Conservation (phyloP, 2,329 filamentous ascomycete species). For the Cladophialophora exuberans region DNA sequence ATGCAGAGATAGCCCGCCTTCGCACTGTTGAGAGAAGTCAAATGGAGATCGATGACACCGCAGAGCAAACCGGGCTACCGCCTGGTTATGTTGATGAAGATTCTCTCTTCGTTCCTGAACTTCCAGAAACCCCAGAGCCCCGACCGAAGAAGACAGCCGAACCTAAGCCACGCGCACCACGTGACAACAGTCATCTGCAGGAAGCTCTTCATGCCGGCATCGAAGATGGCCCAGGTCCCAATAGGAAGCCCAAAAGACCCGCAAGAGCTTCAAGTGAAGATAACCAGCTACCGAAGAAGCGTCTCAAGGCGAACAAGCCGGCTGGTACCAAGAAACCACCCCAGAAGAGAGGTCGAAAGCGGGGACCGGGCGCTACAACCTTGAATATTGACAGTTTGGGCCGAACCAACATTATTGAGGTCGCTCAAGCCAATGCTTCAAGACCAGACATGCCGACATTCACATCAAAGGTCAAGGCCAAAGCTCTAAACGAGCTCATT, state of each 20-base stretch:
- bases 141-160: slow-evolving; percentile 10
- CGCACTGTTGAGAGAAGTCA: slow-evolving; percentile 20
- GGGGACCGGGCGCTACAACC: slow-evolving; percentile 21
- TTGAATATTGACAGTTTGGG: slow-evolving; percentile 32
- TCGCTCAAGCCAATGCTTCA: slow-evolving; percentile 36
- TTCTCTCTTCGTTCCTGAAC: slow-evolving; percentile 26
- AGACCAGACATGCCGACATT: slow-evolving; percentile 35
- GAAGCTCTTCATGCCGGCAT: slow-evolving; percentile 23
- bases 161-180: slow-evolving; percentile 18
- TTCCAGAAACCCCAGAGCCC: background rate
- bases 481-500: slow-evolving; percentile 40
- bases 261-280: slow-evolving; percentile 1
- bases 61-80: background rate
- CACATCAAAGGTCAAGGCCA: slow-evolving; percentile 30
- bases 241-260: slow-evolving; percentile 20
- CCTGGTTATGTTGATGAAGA: slow-evolving; percentile 22
- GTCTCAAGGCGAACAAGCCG: background rate
- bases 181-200: slow-evolving; percentile 18
- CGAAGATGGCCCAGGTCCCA: background rate
- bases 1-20: slow-evolving; percentile 21
- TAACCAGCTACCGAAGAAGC: slow-evolving; percentile 13
- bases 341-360: slow-evolving; percentile 4
- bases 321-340: background rate
- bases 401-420: slow-evolving; percentile 31
- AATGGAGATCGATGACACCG: slow-evolving; percentile 3